Conservation (phyloP, 768 basidiomycete species). For the Xerocomus potaroensis region DNA sequence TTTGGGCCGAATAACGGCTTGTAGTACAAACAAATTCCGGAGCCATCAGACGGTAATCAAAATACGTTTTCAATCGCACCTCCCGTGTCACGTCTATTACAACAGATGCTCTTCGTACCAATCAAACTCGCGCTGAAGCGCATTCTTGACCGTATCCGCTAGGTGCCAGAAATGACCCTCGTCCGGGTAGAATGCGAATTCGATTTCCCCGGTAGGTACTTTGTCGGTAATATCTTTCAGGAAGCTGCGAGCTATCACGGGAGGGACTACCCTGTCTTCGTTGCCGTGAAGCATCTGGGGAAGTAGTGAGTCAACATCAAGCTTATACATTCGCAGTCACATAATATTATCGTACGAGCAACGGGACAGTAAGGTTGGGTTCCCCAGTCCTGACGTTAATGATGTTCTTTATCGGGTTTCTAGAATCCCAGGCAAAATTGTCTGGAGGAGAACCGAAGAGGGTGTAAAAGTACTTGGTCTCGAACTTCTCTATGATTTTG, state of each 20-base stretch:
- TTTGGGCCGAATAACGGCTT: no score
- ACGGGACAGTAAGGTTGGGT: constrained; percentile 45
- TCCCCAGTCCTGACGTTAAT: constrained; percentile 35
- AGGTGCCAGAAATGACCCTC: constrained; percentile 38
- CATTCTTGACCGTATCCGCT: constrained; percentile 28
- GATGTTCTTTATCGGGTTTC: constrained; percentile 17
- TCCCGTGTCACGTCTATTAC: not conserved
- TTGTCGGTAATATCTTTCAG: constrained; percentile 16
- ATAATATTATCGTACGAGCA: constrained; percentile 45
- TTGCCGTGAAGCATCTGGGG: constrained; percentile 62
- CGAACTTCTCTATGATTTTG: constrained; percentile 66
- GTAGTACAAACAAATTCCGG: not conserved
- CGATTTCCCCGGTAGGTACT: constrained; percentile 13
- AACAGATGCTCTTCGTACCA: constrained; percentile 30
- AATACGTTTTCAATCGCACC: no score
- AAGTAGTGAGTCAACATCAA: not conserved
- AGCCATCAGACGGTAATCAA: no score
- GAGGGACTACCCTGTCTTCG: constrained; percentile 60
- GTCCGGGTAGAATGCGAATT: constrained; percentile 36
- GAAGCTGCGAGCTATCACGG: constrained; percentile 42
- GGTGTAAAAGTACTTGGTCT: constrained; percentile 49
- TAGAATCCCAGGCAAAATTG: constrained; percentile 1
- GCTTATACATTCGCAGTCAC: no score
- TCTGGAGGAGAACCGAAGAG: constrained; percentile 54
- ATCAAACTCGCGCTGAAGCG: constrained; percentile 27